Evolutionary conservation across 257 asterid species (phyloP).

Genomic region (Dorcoceras hygrometricum): DNA sequence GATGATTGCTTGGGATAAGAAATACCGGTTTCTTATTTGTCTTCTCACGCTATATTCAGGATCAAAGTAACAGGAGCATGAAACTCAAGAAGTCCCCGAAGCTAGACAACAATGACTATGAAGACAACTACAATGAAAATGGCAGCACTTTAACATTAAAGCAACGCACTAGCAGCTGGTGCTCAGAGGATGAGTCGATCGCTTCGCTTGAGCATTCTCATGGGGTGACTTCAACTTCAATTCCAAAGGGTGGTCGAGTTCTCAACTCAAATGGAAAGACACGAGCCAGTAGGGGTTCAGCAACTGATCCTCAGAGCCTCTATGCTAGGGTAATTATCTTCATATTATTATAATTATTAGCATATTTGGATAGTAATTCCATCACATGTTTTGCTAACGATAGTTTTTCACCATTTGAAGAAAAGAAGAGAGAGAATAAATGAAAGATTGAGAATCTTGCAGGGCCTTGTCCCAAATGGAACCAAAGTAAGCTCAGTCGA

Average conservation of each 20-base stretch:
- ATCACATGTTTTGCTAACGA: slow-evolving; percentile 8
- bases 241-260: slow-evolving; percentile 24
- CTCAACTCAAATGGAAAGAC: slow-evolving; percentile 30
- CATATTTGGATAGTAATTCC: neutral
- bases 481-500: slow-evolving; percentile 36
- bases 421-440: slow-evolving; percentile 55
- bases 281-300: slow-evolving; percentile 48
- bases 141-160: slow-evolving; percentile 18
- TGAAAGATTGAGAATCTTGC: slow-evolving; percentile 48
- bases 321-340: slow-evolving; percentile 46
- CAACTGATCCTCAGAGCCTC: slow-evolving; percentile 59
- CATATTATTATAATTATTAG: too few species aligned
- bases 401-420: slow-evolving; percentile 23
- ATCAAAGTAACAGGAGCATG: slow-evolving; percentile 35
- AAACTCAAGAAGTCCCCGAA: slow-evolving; percentile 33
- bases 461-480: slow-evolving; percentile 56
- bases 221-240: slow-evolving; percentile 27
- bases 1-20: neutral
- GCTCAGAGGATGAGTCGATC: slow-evolving; percentile 40
- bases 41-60: slow-evolving; percentile 26
- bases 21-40: neutral
- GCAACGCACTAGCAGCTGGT: slow-evolving; percentile 34
- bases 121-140: slow-evolving; percentile 2
- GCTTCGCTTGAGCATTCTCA: slow-evolving; percentile 27
- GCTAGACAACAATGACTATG: slow-evolving; percentile 23